Conservation (phyloP, 306 rosid species). For the Inga leiocalycina region DNA sequence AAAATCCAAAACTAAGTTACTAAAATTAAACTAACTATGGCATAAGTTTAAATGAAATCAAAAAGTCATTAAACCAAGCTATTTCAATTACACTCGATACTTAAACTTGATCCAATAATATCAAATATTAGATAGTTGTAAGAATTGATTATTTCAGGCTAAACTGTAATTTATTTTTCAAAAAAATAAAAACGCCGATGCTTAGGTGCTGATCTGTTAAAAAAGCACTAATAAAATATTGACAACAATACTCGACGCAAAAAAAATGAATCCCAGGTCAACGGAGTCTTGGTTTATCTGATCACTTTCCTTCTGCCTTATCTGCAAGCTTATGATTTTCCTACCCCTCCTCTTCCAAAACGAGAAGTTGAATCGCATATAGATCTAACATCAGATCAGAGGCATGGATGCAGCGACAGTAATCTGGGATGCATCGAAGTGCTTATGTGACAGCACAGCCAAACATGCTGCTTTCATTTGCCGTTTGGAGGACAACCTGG, state of each 20-base stretch:
- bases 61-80: too few species aligned
- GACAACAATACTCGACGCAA: neutral
- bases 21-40: neutral
- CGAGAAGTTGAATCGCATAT: neutral
- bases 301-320: neutral
- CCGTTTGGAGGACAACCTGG: conserved; percentile 1
- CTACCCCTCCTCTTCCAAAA: neutral
- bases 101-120: too few species aligned
- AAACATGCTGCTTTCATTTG: neutral
- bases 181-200: too few species aligned
- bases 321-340: neutral
- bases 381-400: neutral
- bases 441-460: neutral
- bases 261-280: neutral
- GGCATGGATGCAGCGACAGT: neutral
- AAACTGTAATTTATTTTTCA: too few species aligned
- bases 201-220: too few species aligned
- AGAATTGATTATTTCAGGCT: too few species aligned
- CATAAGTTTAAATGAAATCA: neutral
- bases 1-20: too few species aligned
- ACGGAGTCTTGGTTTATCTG: neutral
- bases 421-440: neutral
- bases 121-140: too few species aligned
- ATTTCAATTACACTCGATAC: too few species aligned
- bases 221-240: too few species aligned